phyloP scores from a whole-genome alignment of 2,329 filamentous ascomycete species.

The Fusarium sp. region DNA sequence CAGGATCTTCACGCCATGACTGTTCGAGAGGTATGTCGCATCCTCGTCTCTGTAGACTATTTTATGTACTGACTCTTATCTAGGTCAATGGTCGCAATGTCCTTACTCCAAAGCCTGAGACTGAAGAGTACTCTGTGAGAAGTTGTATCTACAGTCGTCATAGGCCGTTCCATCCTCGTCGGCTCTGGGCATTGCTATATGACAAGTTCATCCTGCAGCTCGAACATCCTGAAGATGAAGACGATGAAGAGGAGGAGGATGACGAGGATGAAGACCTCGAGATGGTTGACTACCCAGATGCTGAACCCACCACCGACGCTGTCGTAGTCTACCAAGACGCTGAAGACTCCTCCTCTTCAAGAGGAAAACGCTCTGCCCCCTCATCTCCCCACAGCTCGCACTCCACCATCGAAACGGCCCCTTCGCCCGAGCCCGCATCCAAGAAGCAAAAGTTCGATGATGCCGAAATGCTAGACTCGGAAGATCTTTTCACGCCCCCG shows the following conservation, averaged over 20 bases:
- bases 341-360: conserved; percentile 30
- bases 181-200: conserved; percentile 61
- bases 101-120: conserved; percentile 76
- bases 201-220: conserved; percentile 66
- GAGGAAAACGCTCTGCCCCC: conserved; percentile 30
- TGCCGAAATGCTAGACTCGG: conserved; percentile 34
- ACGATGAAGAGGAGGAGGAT: conserved; percentile 52
- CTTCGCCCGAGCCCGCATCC: conserved; percentile 34
- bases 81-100: conserved; percentile 64
- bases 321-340: not conserved
- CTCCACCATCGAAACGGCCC: conserved; percentile 44
- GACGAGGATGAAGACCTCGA: conserved; percentile 48
- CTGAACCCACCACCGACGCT: not conserved
- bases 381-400: conserved; percentile 45
- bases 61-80: not conserved
- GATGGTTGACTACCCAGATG: conserved; percentile 36
- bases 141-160: conserved; percentile 77
- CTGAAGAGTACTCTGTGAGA: conserved; percentile 78
- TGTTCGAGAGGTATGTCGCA: conserved; percentile 63
- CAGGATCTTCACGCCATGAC: conserved; percentile 78
- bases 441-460: conserved; percentile 36
- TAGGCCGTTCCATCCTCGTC: conserved; percentile 65
- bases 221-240: conserved; percentile 55
- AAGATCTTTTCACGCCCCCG: conserved; percentile 53
- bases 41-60: rapidly evolving